phyloP scores from a whole-genome alignment of 768 basidiomycete genomes.

The Omphalotus guepiniiformis region DNA sequence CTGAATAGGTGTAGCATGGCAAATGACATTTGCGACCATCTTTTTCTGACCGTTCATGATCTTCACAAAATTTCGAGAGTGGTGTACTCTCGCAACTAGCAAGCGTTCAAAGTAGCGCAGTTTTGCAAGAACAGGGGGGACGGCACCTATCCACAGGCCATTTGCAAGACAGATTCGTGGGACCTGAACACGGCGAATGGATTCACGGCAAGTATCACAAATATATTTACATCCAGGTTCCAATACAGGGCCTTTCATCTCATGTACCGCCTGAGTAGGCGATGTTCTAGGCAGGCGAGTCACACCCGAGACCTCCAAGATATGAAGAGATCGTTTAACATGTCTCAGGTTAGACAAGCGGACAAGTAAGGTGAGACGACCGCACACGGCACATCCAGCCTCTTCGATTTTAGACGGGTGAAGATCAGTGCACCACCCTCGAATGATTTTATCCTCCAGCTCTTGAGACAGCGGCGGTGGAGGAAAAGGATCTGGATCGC shows the following conservation, averaged over 20 bases:
- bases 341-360: slow-evolving; percentile 1
- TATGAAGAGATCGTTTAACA: slow-evolving; percentile 7
- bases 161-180: slow-evolving; percentile 19
- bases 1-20: slow-evolving; percentile 12
- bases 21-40: slow-evolving; percentile 1
- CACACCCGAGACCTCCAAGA: slow-evolving; percentile 2
- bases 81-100: slow-evolving; percentile 15
- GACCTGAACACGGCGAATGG: background rate
- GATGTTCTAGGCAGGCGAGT: background rate
- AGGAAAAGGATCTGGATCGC: too few relatives aligned
- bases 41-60: slow-evolving; percentile 17
- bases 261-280: background rate
- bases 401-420: slow-evolving; percentile 16
- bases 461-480: background rate
- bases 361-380: slow-evolving; percentile 10
- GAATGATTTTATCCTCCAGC: background rate
- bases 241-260: background rate
- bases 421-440: background rate
- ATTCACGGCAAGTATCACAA: background rate
- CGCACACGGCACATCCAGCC: slow-evolving; percentile 29
- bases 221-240: background rate
- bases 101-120: slow-evolving; percentile 19
- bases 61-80: slow-evolving; percentile 16
- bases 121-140: slow-evolving; percentile 14
- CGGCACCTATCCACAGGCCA: slow-evolving; percentile 24